Percentiles rank a stretch among this genome's conserved stretches.
phyloP scores from a whole-genome alignment of 192 early-diverging fungal species.

The Lobulomyces angularis region DNA sequence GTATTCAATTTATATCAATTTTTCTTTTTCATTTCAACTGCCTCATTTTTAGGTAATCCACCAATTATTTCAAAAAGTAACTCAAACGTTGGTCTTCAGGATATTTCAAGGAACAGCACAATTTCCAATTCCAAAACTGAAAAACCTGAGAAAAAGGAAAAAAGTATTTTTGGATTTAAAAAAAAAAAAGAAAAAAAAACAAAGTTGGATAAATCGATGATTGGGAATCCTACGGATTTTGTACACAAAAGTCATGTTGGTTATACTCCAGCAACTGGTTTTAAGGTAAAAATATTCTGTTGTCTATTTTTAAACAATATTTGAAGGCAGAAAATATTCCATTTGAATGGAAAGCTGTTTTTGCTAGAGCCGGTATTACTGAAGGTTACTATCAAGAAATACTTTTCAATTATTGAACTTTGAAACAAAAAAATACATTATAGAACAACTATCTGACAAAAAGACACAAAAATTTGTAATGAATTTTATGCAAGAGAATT shows the following conservation, averaged over 20 bases:
- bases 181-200: too few relatives aligned
- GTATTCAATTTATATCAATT: too few relatives aligned
- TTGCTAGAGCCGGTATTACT: slow-evolving; percentile 42
- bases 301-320: neutral
- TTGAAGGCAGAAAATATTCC: slow-evolving; percentile 34
- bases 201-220: slow-evolving; percentile 37
- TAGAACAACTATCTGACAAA: slow-evolving; percentile 31
- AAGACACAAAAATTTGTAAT: slow-evolving; percentile 23
- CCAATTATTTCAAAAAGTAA: too few relatives aligned
- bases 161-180: neutral
- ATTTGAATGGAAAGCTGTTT: slow-evolving; percentile 39
- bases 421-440: neutral
- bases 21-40: too few relatives aligned
- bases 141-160: slow-evolving; percentile 13
- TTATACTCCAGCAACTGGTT: slow-evolving; percentile 30
- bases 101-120: too few relatives aligned
- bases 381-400: slow-evolving; percentile 14
- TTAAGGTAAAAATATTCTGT: slow-evolving; percentile 15
- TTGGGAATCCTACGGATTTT: slow-evolving; percentile 31
- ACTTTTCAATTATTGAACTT: slow-evolving; percentile 8
- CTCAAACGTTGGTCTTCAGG: too few relatives aligned
- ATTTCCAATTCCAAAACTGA: too few relatives aligned
- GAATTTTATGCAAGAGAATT: slow-evolving; percentile 40
- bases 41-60: too few relatives aligned
- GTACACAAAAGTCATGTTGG: slow-evolving; percentile 35